phyloP scores from a whole-genome alignment of 2,329 filamentous ascomycete genomes.

The Purpureocillium takamizusanense region DNA sequence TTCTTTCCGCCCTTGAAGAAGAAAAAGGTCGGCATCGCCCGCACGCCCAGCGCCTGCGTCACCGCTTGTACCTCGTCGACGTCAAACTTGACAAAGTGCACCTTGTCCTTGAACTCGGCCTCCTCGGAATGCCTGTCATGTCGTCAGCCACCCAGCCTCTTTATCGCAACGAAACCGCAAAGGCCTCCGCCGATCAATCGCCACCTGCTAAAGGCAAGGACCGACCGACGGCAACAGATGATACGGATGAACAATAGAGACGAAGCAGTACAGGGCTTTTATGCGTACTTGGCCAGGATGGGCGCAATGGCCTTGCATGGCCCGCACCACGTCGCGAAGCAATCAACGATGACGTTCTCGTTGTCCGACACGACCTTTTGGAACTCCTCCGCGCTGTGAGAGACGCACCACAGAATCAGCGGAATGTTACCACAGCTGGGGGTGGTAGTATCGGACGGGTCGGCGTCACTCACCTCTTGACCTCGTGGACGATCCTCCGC shows the following conservation, averaged over 20 bases:
- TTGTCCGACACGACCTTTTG: conserved; percentile 38
- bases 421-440: conserved; percentile 1
- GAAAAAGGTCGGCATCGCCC: conserved; percentile 87
- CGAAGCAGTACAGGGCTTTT: too few relatives aligned
- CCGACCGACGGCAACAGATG: too few relatives aligned
- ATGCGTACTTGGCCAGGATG: conserved; percentile 34
- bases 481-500: conserved; percentile 36
- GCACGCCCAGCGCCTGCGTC: conserved; percentile 65
- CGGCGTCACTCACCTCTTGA: conserved; percentile 23
- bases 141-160: neutral
- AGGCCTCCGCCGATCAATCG: too few relatives aligned
- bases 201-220: too few relatives aligned
- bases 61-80: conserved; percentile 73
- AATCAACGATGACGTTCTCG: conserved; percentile 69
- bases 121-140: conserved; percentile 15
- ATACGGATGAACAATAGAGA: too few relatives aligned
- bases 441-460: neutral
- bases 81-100: conserved; percentile 81
- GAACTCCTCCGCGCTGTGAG: conserved; percentile 49
- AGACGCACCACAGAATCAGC: too few relatives aligned
- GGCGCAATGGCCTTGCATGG: conserved; percentile 89
- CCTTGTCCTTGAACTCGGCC: conserved; percentile 44
- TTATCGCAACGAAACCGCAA: too few relatives aligned
- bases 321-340: conserved; percentile 84
- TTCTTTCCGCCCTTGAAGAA: conserved; percentile 74